These are phyloP conservation scores for Pyrenochaeta sp. DNA, from an alignment of 2,329 filamentous ascomycete species.

Conservation along the genomic window DNA sequence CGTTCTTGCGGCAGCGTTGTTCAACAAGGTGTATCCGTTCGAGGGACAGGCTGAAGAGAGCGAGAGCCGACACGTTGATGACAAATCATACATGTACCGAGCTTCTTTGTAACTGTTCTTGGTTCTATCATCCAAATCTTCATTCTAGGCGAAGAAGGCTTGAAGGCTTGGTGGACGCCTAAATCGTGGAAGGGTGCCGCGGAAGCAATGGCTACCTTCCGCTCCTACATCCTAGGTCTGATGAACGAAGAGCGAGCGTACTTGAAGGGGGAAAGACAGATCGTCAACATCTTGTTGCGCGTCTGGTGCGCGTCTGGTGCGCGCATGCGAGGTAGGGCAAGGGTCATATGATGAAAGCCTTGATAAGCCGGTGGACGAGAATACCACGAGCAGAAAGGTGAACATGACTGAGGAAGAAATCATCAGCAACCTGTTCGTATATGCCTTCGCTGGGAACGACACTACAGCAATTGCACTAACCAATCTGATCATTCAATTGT, in stretches of 20 bases:
- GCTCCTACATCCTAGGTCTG: conserved; percentile 10
- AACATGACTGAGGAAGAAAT: conserved; percentile 19
- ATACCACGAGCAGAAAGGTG: neutral
- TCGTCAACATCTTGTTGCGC: conserved; percentile 9
- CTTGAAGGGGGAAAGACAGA: neutral
- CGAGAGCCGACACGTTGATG: neutral
- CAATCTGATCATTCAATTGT: conserved; percentile 54
- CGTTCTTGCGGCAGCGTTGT: conserved; percentile 20
- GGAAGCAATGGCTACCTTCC: conserved; percentile 14
- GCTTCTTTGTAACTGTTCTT: conserved; percentile 18
- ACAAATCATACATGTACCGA: conserved; percentile 14
- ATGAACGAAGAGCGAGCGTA: conserved; percentile 11
- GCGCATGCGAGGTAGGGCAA: conserved; percentile 33
- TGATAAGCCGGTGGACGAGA: neutral
- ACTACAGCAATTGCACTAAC: conserved; percentile 57
- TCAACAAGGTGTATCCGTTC: conserved; percentile 18
- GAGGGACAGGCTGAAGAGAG: neutral
- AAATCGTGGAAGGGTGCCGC: conserved; percentile 14
- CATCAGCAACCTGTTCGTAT: conserved; percentile 57
- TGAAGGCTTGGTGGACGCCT: conserved; percentile 20
- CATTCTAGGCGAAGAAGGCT: conserved; percentile 12
- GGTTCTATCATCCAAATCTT: conserved; percentile 17
- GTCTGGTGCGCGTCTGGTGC: conserved; percentile 14
- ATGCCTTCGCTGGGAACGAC: conserved; percentile 62
- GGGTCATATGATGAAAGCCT: conserved; percentile 46